Evolutionary conservation across 331 rosid genomes (phyloP).

Genomic region (Erythrophleum ivorense): DNA sequence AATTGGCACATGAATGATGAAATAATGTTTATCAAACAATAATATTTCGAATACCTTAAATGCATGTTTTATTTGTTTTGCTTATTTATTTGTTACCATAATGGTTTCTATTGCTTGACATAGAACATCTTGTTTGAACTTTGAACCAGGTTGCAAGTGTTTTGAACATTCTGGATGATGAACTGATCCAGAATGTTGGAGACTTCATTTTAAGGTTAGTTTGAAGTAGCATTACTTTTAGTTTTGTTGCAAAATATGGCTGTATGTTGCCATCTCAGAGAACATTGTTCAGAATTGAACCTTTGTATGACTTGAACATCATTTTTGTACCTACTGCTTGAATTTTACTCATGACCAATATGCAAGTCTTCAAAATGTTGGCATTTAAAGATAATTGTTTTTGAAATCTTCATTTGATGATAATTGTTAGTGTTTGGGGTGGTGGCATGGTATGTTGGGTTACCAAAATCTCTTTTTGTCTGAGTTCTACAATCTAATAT

Average conservation of each 20-base stretch:
- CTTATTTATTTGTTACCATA: constrained; percentile 9
- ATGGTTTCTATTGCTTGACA: constrained; percentile 19
- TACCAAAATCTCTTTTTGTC: background rate
- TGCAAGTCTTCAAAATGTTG: constrained; percentile 25
- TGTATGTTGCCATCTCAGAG: constrained; percentile 15
- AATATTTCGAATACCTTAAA: background rate
- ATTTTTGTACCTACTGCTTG: constrained; percentile 5
- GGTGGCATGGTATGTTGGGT: background rate
- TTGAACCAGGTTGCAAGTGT: constrained; percentile 82
- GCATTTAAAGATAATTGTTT: constrained; percentile 7
- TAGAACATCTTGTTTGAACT: constrained; percentile 34
- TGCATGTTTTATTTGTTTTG: background rate
- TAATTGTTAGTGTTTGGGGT: background rate
- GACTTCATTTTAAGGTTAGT: constrained; percentile 83
- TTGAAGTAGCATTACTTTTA: constrained; percentile 33
- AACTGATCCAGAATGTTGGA: constrained; percentile 78
- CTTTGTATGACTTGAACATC: constrained; percentile 14
- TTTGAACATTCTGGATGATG: constrained; percentile 82
- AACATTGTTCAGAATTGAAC: constrained; percentile 23
- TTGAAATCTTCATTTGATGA: background rate
- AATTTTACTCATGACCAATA: constrained; percentile 26
- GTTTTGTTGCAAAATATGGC: constrained; percentile 24
- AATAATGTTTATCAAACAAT: background rate
- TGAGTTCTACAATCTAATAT: background rate
- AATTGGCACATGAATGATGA: background rate